Base-by-base conservation (phyloP, 257 asterid genomes). In the Capsicum chinense region DNA sequence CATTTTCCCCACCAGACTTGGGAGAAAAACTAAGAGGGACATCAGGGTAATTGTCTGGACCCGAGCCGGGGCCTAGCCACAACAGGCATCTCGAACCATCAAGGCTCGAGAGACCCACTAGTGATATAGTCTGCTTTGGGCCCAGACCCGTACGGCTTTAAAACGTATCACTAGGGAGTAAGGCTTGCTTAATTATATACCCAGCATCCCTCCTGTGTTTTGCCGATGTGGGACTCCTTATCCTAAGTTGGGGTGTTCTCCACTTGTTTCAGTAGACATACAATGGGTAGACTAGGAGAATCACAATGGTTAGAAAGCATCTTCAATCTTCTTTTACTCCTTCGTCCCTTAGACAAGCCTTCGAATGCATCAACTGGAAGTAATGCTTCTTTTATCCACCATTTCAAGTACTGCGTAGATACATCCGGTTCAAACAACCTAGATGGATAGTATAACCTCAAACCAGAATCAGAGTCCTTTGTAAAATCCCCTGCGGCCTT, bases 371-470 rank as follows among this genome's bases (percentile, higher is more conserved):
- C 80, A 5, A 57, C 79, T 0, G 79, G 86, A 84, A 83, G 80
- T 37, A 69, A 62, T 10, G 83, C 83, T 6, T 58, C 21, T 6
- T 74, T 82, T 63, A 67, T 86, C 92, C 87, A 89, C 90, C 90
- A 86, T 26, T 83, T 21, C 52, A 69, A 79, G 66, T 88, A 88
- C 12, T 66, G 52, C 5, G n/a, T 50, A 56, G 84, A 82, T 21
- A 88, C 79, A 57, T 87, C 88, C 0, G 86, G 10, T 73, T 87
- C 90, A 13, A 16, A 59, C 5, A 88, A 14, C 81, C 87, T 85
- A 9, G 85, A 67, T 0, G 86, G 87, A 85, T 86, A 14, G 7
- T 85, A 84, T 67, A 88, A n/a, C n/a, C 14, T 56, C 9, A 47
- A 8, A 50, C 54, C 85, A 6, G 12, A 26, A 7, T 33, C 54